Evolutionary conservation across 345 rosid species (phyloP), one percentile per base, ranked within the genome.

Genomic region (Bruguiera gymnorhiza): DNA sequence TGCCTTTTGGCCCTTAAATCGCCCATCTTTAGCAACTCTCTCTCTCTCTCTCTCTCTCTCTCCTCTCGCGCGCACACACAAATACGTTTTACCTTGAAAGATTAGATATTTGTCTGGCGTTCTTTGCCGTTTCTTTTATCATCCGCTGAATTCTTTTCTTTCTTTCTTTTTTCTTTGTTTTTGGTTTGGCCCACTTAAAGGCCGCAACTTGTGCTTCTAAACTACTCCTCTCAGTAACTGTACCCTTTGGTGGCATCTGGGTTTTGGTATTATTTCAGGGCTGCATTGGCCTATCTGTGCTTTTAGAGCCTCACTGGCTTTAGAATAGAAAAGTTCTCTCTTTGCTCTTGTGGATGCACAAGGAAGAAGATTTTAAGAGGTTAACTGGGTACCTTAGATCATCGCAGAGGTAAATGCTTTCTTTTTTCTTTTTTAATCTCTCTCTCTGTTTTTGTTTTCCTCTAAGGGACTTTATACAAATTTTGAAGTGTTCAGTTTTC

Each of bases 331-430:
- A 76, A 75, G 75, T 62, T 75, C 66, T 81, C 84, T 74, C 75
- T 57, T 79, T 70, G 60, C 83, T 81, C 73, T 77, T 84, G 65
- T 68, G 83, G 80, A 66, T 77, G 67, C 86, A 77, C 71, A 75
- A 81, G 80, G 85, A 86, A 83, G 87, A 83, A 86, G 87, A 86
- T 77, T 78, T 69, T 69, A 81, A 84, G 84, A 59, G 81, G 68
- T 71, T 83, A 68, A 71, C 69, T 71, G 70, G 61, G 79, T 68
- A 66, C 68, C 64, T 60, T 64, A 55, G 26, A 58, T 69, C 73
- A 73, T 73, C 69, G 20, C 61, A 64, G 65, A 58, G 80, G 87
- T 73, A 72, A 79, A 71, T 76, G 64, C 70, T 63, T 76, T 73
- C 62, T 67, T 72, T 70, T 70, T 60, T 62, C 60, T 31, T 34